phyloP scores from a whole-genome alignment of 257 asterid species.

The Voacanga thouarsii region DNA sequence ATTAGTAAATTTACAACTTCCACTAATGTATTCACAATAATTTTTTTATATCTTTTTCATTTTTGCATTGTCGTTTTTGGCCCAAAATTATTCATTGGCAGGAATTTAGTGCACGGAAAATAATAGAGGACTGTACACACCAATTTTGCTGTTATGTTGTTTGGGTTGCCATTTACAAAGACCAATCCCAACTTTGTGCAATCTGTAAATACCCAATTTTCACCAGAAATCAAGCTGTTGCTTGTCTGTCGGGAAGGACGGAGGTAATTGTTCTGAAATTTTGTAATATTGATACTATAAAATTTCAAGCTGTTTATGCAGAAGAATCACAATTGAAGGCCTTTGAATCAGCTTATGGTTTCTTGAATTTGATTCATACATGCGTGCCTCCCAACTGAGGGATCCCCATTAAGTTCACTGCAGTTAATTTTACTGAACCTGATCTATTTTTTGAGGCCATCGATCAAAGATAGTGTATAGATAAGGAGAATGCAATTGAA shows the following conservation, averaged over 20 bases:
- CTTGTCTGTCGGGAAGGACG: conserved; percentile 96
- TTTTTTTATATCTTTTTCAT: background rate
- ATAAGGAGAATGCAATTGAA: background rate
- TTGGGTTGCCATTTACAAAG: conserved; percentile 82
- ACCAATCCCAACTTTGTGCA: conserved; percentile 70
- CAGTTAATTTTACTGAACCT: background rate
- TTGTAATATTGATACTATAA: background rate
- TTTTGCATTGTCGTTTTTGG: background rate
- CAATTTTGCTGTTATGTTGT: conserved; percentile 82
- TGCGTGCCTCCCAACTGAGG: background rate
- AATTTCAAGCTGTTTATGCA: background rate
- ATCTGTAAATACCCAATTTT: conserved; percentile 58
- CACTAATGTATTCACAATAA: too few species aligned
- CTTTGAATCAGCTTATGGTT: background rate
- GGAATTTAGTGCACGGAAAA: conserved; percentile 51
- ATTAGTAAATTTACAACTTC: too few species aligned
- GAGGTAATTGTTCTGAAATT: conserved; percentile 39
- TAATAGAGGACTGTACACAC: conserved; percentile 73
- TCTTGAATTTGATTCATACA: background rate
- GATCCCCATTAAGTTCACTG: background rate
- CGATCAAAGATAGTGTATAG: background rate
- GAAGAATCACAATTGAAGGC: background rate
- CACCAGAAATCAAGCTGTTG: conserved; percentile 76
- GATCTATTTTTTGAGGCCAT: background rate
- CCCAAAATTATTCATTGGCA: background rate